These are phyloP conservation scores for Mimosa pudica DNA, from an alignment of 306 rosid genomes.

Conservation along the genomic window DNA sequence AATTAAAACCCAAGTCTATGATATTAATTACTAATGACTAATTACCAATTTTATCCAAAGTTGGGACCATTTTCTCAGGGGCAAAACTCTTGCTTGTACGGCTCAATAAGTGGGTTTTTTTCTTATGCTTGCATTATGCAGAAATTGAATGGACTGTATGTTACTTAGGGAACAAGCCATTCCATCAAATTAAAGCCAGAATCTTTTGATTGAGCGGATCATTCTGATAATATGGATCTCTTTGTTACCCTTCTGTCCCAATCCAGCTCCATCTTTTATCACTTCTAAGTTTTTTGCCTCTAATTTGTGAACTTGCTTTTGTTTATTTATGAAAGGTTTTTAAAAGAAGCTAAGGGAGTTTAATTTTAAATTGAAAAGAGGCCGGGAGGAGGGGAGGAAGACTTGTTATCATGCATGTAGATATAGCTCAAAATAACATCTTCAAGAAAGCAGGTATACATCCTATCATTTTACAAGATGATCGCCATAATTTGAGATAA, in stretches of 20 bases:
- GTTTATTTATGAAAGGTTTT: background rate
- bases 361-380: background rate
- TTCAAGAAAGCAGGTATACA: slow-evolving; percentile 20
- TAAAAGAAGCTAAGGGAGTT: background rate
- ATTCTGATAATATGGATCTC: slow-evolving; percentile 38
- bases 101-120: background rate
- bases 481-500: slow-evolving; percentile 40
- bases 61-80: background rate
- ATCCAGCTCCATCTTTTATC: slow-evolving; percentile 19
- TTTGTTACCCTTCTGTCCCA: slow-evolving; percentile 38
- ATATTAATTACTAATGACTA: background rate
- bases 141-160: slow-evolving; percentile 9
- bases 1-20: background rate
- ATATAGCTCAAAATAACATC: background rate
- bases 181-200: slow-evolving; percentile 25
- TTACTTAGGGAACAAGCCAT: slow-evolving; percentile 4
- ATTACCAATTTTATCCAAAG: background rate
- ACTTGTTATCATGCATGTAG: background rate
- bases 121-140: background rate
- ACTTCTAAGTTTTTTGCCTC: background rate
- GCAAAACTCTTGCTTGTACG: background rate
- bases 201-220: slow-evolving; percentile 15
- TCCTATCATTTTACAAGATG: slow-evolving; percentile 25
- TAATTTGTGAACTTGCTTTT: background rate
- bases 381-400: too few species aligned